These are phyloP conservation scores for Sugiyamaella lignohabitans DNA, from an alignment of 805 yeast genomes.

Conservation along the genomic window DNA sequence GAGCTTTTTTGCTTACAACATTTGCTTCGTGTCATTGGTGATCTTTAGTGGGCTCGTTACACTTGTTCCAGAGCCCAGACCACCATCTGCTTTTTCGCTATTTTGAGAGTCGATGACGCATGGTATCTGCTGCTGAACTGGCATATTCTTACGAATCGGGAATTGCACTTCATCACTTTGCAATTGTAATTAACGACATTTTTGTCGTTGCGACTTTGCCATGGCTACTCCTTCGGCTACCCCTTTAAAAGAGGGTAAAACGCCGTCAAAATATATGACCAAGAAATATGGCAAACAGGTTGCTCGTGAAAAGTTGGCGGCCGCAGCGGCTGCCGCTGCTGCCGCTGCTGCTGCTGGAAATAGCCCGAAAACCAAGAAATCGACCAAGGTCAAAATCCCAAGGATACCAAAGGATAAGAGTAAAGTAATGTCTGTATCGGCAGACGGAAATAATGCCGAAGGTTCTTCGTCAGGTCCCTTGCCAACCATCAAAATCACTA, in stretches of 20 bases:
- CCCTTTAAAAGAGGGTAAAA: not conserved
- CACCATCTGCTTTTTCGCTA: too few species aligned
- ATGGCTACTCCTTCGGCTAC: not conserved
- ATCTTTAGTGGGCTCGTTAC: too few species aligned
- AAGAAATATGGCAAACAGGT: conserved; percentile 1
- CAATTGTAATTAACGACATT: too few species aligned
- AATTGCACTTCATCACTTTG: too few species aligned
- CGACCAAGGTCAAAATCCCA: not conserved
- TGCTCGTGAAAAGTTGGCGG: not conserved
- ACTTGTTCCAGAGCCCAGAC: too few species aligned
- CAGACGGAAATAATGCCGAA: not conserved
- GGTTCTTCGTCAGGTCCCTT: too few species aligned
- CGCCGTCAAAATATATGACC: not conserved
- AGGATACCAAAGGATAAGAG: not conserved
- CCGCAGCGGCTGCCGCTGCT: not conserved
- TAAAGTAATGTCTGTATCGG: too few species aligned
- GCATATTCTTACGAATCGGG: too few species aligned
- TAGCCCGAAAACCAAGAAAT: not conserved
- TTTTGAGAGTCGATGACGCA: too few species aligned
- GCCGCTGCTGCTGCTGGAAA: not conserved
- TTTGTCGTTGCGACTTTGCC: not conserved
- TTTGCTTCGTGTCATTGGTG: too few species aligned
- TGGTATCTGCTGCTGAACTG: too few species aligned
- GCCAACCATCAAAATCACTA: not conserved
- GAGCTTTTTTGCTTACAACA: too few species aligned